Base-by-base conservation (phyloP, 768 basidiomycete species). In the Amanita pseudoporphyria region DNA sequence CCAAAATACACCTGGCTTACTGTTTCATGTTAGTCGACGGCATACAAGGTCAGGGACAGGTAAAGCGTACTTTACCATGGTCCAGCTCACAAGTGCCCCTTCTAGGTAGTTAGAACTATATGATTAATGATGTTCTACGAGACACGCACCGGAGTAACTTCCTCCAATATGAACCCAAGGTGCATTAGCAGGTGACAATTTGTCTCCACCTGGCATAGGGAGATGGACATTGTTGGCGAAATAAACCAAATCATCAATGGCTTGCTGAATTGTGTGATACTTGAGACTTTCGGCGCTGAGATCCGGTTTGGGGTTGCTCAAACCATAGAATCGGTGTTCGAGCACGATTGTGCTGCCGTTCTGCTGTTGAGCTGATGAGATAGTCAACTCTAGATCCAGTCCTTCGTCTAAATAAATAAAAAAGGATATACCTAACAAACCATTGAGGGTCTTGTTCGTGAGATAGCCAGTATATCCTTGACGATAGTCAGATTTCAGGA, bases 261-360 rank as follows among this genome's bases (percentile, higher is more conserved):
- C 81, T 64, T 87, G 85, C 59, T 84, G 79, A 41, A 87, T 73
- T 1, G 82, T 86, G 59, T 81, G 81, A 10, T 77, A 55, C 40
- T 65, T 63, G 38, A 87, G 64, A 57, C 79, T 84, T 56, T 72
- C 62, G 26, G 73, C 74, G 30, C 68, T 75, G 22, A 87, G 71
- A 60, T 86, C 71, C 16, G 73, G 66, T 42, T 71, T 73, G 3
- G 85, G 85, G 59, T 85, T 88, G 51, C 84, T 87, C n/a, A 75
- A 63, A 12, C 85, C 85, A 53, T 79, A 87, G 69, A 81, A 88
- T 19, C 86, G 73, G 57, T 87, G 85, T 57, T 87, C 84, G 21
- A 86, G 53, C 24, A 86, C 66, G 54, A 87, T 67, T 5, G 76
- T 72, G 14, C 77, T 77, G 18, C 79, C 84, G 31, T 74, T 75